Conservation (phyloP, 495 filamentous ascomycete genomes). For the Pyrenula aspistea region DNA sequence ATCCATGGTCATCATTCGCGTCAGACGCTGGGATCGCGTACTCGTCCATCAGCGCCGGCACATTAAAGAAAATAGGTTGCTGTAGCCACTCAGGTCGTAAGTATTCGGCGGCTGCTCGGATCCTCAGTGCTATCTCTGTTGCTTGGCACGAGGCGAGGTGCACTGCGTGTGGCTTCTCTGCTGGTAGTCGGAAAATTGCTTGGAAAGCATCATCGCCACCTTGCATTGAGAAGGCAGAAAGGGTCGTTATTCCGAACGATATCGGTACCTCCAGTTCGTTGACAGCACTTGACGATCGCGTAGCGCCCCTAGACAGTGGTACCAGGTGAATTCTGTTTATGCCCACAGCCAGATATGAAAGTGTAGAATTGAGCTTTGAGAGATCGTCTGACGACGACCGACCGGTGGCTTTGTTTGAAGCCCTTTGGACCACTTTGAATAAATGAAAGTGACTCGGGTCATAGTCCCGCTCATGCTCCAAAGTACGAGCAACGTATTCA, state of each 20-base stretch:
- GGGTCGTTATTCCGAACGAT: conserved; percentile 63
- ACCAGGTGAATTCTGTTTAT: conserved; percentile 73
- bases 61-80: conserved; percentile 51
- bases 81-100: conserved; percentile 77
- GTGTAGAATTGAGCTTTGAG: conserved; percentile 55
- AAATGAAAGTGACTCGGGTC: conserved; percentile 60
- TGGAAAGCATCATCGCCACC: conserved; percentile 76
- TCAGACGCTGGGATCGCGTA: conserved; percentile 50
- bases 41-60: conserved; percentile 50
- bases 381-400: conserved; percentile 66
- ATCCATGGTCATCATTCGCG: conserved; percentile 62
- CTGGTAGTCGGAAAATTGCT: conserved; percentile 68
- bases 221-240: conserved; percentile 55
- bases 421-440: conserved; percentile 73
- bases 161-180: conserved; percentile 47
- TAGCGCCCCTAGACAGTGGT: conserved; percentile 50
- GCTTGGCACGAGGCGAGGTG: conserved; percentile 72
- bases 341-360: conserved; percentile 79
- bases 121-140: conserved; percentile 59
- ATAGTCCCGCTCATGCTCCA: conserved; percentile 61
- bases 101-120: conserved; percentile 62
- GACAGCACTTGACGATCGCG: conserved; percentile 43
- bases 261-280: conserved; percentile 32
- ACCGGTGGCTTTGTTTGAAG: conserved; percentile 40
- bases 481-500: conserved; percentile 48